A percentile compares a stretch with the other conserved stretches of the same genome.
Conservation (phyloP, 768 basidiomycete genomes). For the Cystofilobasidium ferigula region DNA sequence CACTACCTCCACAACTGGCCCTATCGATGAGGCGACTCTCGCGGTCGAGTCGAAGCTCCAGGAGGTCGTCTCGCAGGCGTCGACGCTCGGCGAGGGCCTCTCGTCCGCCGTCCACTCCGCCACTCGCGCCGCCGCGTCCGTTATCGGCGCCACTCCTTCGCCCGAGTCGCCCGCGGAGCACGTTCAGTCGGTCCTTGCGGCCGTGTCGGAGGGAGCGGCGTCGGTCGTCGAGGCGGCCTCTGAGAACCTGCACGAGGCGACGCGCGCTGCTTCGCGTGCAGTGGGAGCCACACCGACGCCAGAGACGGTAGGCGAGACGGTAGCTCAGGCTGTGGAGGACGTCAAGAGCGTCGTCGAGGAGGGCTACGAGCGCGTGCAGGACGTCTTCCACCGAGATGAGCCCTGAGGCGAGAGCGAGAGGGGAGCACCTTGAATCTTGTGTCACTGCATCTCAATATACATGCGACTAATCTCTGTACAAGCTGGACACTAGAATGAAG, state of each 20-base stretch:
- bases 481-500: neutral
- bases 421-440: no score
- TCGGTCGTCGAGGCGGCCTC: slow-evolving; percentile 6
- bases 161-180: neutral
- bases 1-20: neutral
- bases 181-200: neutral
- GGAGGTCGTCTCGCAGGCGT: neutral
- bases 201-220: neutral
- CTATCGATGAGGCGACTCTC: neutral
- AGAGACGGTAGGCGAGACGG: slow-evolving; percentile 17
- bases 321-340: neutral
- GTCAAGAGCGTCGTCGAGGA: neutral
- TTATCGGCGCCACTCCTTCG: neutral
- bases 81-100: neutral
- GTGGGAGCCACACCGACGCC: slow-evolving; percentile 16
- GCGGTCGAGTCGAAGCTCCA: neutral
- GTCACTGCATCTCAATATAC: neutral
- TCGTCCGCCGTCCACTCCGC: slow-evolving; percentile 5
- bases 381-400: neutral
- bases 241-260: slow-evolving; percentile 8
- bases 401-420: no score
- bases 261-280: slow-evolving; percentile 2
- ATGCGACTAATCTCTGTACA: neutral
- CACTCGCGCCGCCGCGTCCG: neutral
- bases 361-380: neutral